These are phyloP conservation scores for Eucalyptus polyanthemos DNA, from an alignment of 345 rosid genomes.

Conservation along the genomic window DNA sequence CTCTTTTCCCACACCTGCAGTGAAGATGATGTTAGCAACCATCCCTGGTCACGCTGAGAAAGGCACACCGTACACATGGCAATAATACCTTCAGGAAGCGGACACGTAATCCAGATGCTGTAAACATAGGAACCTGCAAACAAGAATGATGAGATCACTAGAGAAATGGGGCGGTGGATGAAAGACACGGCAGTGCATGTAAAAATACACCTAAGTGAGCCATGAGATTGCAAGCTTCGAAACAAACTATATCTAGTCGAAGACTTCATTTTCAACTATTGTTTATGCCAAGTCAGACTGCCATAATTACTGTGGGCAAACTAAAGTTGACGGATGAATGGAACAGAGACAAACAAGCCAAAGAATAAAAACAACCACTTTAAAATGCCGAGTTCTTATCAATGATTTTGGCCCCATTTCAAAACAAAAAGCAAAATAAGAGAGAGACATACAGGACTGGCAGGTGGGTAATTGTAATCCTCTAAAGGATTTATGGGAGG, in stretches of 20 bases:
- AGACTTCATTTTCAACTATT: neutral
- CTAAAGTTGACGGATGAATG: neutral
- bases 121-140: constrained; percentile 94
- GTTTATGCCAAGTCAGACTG: neutral
- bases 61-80: neutral
- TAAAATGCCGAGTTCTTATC: neutral
- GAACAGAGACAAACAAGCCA: neutral
- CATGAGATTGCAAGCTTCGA: neutral
- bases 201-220: neutral
- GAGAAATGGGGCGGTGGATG: neutral
- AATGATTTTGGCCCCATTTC: neutral
- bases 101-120: constrained; percentile 96
- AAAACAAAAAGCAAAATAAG: neutral
- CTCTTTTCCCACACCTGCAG: constrained; percentile 98
- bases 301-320: neutral
- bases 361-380: neutral
- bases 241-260: neutral
- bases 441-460: neutral
- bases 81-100: constrained; percentile 80
- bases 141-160: neutral
- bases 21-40: neutral
- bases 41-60: neutral
- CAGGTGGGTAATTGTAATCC: neutral
- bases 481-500: neutral
- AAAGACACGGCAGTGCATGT: neutral